Base-by-base conservation (phyloP, 805 yeast genomes). In the Metschnikowia hibisci region DNA sequence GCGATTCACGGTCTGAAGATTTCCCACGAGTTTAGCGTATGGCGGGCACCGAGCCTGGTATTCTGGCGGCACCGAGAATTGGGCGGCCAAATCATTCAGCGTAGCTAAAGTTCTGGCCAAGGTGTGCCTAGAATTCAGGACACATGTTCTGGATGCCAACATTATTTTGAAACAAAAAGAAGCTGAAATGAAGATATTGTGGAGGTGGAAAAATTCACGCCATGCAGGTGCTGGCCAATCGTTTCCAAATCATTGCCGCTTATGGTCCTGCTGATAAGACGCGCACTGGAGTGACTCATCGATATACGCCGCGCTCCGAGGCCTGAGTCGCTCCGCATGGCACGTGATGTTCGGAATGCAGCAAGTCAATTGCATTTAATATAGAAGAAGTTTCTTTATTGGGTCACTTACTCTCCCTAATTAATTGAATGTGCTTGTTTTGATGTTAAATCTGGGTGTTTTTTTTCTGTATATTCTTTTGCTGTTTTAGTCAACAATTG, bases 41-140 rank as follows among this genome's bases (percentile, higher is more conserved):
- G 98, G 97, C 4, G 99, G 98, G 15, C 88, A 78, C 61, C 95
- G 77, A 22, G 87, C 68, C 57, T 70, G 69, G 61, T 66, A 81
- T 36, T 82, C 86, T 12, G 68, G 58, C 4, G 96, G 89, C 7
- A 81, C 75, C 16, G 57, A 50, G 46, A 60, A 57, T 6, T 53
- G 46, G 37, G 55, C 44, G 14, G 58, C 55, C 22, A 39, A 22
- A 20, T 54, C 55, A 8, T 63, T 57, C 46, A 43, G 54, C 16
- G 71, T 62, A 37, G 74, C 74, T 45, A 68, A 57, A 12, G 51
- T 42, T 38, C 67, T 55, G 15, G 43, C 46, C 28, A 48, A 32
- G 28, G 43, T 23, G 36, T 31, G 42, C 13, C 47, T 32, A 16
- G 48, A 45, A 14, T 38, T 41, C 23, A 47, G 34, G 22, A 38